A percentile compares a stretch with the other conserved stretches of the same genome.
These are phyloP conservation scores for Luffa aegyptiaca DNA, from an alignment of 306 rosid species.

Conservation along the genomic window DNA sequence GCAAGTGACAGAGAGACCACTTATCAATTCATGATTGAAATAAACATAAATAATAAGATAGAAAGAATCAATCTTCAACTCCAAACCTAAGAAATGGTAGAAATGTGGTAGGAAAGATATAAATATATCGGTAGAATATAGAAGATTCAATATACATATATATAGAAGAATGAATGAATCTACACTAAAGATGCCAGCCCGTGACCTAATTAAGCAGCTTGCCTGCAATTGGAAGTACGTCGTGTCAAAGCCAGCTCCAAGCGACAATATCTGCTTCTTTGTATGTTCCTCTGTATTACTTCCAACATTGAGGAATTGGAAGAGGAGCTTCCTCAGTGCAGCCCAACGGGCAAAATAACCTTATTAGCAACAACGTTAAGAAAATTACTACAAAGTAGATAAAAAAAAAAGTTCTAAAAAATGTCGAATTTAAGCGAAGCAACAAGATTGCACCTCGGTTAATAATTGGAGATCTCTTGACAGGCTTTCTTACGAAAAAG, in stretches of 20 bases:
- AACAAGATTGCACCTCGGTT: constrained; percentile 58
- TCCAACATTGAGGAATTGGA: constrained; percentile 65
- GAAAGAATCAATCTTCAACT: neutral
- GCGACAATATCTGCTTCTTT: constrained; percentile 50
- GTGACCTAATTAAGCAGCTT: constrained; percentile 40
- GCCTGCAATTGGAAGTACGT: constrained; percentile 96
- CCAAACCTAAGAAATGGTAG: neutral
- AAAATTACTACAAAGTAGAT: neutral
- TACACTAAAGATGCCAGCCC: constrained; percentile 12
- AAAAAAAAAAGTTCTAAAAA: neutral
- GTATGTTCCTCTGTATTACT: constrained; percentile 14
- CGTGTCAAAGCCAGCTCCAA: constrained; percentile 93
- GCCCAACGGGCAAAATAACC: constrained; percentile 95
- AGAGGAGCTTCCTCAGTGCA: constrained; percentile 60
- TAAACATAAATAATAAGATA: neutral
- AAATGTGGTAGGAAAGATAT: neutral
- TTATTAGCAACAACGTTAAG: constrained; percentile 16
- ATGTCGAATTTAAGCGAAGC: neutral
- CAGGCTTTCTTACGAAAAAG: constrained; percentile 74
- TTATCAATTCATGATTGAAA: neutral
- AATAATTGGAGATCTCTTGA: constrained; percentile 90
- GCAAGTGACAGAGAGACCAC: neutral
- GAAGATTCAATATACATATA: neutral
- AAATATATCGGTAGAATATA: neutral
- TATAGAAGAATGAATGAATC: neutral